Conservation (phyloP, 2,329 filamentous ascomycete genomes). For the Aspergillus neotritici region DNA sequence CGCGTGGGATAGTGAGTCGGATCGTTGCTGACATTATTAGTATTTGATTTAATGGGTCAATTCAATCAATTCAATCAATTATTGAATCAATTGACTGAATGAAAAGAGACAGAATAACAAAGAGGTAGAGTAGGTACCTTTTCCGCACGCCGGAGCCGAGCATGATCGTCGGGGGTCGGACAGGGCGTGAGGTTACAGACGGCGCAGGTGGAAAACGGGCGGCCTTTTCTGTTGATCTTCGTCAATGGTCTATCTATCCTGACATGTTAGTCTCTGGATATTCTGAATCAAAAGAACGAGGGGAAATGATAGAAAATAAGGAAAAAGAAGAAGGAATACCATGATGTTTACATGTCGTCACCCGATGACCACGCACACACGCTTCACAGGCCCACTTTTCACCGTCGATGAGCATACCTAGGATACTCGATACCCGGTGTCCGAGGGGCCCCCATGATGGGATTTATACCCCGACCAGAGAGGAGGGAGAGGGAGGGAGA, state of each 20-base stretch:
- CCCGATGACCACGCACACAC: conserved; percentile 92
- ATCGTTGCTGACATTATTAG: too few relatives aligned
- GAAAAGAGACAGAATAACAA: not conserved
- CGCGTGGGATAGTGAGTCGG: too few relatives aligned
- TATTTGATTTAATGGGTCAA: too few relatives aligned
- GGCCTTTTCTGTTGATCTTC: conserved; percentile 94
- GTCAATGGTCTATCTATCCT: conserved; percentile 74
- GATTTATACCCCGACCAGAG: conserved; percentile 3
- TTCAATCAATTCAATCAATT: too few relatives aligned
- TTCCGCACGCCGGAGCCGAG: conserved; percentile 50
- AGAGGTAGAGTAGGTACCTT: conserved; percentile 18
- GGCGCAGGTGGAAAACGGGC: conserved; percentile 90
- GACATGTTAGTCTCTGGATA: too few relatives aligned
- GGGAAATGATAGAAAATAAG: not conserved
- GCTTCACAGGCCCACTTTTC: conserved; percentile 97
- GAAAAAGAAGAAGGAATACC: conserved; percentile 48
- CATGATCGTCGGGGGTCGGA: conserved; percentile 83
- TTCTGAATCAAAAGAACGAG: too few relatives aligned
- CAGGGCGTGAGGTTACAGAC: conserved; percentile 81
- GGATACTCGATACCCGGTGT: too few relatives aligned
- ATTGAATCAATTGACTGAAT: not conserved
- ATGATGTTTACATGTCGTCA: conserved; percentile 91
- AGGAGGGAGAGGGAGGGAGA: too few relatives aligned
- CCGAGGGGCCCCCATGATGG: conserved; percentile 2
- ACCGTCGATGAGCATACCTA: conserved; percentile 74